Evolutionary conservation across 306 rosid genomes (phyloP).

Genomic region (Acacia acuminata): DNA sequence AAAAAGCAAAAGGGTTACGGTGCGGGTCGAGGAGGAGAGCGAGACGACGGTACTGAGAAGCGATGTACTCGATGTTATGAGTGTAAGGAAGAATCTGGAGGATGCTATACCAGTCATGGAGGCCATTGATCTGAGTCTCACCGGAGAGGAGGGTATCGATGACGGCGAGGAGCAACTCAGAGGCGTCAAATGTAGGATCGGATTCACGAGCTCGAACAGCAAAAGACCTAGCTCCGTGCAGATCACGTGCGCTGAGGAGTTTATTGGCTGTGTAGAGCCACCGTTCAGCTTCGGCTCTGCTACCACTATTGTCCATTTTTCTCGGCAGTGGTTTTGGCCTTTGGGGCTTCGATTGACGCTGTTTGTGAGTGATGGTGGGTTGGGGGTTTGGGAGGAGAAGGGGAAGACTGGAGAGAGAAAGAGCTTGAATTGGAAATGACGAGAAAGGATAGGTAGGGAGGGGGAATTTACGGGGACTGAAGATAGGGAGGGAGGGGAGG

Average conservation of each 20-base stretch:
- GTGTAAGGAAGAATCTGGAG: constrained; percentile 67
- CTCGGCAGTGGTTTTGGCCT: neutral
- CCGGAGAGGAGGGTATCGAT: constrained; percentile 80
- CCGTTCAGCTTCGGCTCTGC: constrained; percentile 77
- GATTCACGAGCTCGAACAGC: constrained; percentile 89
- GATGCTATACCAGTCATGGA: constrained; percentile 63
- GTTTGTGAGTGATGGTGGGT: neutral
- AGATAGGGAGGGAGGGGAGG: neutral
- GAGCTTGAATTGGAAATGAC: neutral
- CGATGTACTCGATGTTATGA: constrained; percentile 66
- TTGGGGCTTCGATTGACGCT: neutral
- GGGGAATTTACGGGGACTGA: neutral
- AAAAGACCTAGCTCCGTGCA: constrained; percentile 73
- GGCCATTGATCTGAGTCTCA: constrained; percentile 60
- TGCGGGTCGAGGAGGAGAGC: constrained; percentile 70
- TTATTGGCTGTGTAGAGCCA: constrained; percentile 86
- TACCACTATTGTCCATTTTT: constrained; percentile 42
- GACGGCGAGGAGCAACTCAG: constrained; percentile 66
- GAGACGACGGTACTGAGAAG: constrained; percentile 75
- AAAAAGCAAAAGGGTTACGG: constrained; percentile 53
- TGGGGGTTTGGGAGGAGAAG: neutral
- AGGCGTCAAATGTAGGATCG: constrained; percentile 68
- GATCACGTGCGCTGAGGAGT: constrained; percentile 72
- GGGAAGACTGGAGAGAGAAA: neutral
- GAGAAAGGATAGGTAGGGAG: neutral